phyloP scores from a whole-genome alignment of 148 eudicot genomes.

The Fallopia convolvulus region DNA sequence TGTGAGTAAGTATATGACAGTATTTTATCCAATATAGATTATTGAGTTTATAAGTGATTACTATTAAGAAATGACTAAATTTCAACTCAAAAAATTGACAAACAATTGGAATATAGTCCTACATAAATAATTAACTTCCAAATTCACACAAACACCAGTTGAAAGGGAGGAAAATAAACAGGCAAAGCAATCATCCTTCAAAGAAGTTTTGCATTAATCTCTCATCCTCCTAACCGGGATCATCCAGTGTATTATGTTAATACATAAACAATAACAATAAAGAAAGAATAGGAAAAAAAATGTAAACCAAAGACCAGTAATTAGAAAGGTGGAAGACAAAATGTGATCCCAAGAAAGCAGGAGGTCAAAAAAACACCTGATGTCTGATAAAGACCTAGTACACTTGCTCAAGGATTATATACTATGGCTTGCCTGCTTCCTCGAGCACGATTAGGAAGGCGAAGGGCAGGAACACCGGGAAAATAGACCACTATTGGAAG shows the following conservation, averaged over 20 bases:
- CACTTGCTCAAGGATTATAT: conserved; percentile 23
- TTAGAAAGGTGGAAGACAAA: conserved; percentile 5
- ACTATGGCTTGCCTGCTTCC: conserved; percentile 38
- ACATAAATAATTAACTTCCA: background rate
- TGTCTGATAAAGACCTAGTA: conserved; percentile 23
- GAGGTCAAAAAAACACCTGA: conserved; percentile 32
- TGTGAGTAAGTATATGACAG: no score
- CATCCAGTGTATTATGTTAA: conserved; percentile 6
- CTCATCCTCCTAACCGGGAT: conserved; percentile 2
- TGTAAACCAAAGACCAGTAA: background rate
- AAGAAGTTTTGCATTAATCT: background rate
- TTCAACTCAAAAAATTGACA: no score
- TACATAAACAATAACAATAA: background rate
- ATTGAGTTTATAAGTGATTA: no score
- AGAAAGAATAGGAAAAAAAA: conserved; percentile 14
- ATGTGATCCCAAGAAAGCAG: conserved; percentile 6
- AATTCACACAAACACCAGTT: background rate
- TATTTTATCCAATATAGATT: background rate
- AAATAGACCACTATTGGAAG: conserved; percentile 13
- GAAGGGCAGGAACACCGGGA: conserved; percentile 16
- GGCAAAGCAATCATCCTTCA: background rate
- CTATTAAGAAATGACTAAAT: no score
- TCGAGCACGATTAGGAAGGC: conserved; percentile 26
- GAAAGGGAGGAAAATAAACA: background rate
- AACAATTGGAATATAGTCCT: no score